Evolutionary conservation across 2,329 filamentous ascomycete genomes (phyloP).

Genomic region (Zymoseptoria crescenta): DNA sequence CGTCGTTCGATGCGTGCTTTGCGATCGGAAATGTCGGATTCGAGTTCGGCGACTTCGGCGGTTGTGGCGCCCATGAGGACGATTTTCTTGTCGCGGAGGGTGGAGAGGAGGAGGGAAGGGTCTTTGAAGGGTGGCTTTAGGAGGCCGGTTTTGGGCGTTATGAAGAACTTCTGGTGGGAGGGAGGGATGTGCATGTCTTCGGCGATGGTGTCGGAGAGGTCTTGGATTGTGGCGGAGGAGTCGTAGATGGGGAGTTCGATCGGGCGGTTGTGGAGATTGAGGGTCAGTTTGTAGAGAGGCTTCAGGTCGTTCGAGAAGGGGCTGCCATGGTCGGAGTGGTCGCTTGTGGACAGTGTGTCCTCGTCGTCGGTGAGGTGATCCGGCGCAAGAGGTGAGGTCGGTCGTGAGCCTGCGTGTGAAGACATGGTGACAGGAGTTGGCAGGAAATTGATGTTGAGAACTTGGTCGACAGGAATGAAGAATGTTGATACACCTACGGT

Average conservation of each 20-base stretch:
- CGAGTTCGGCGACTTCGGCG: slow-evolving; percentile 51
- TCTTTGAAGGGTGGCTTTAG: slow-evolving; percentile 59
- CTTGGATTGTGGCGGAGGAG: slow-evolving; percentile 43
- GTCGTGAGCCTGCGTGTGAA: neutral
- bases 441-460: neutral
- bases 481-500: neutral
- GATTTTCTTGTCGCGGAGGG: slow-evolving; percentile 52
- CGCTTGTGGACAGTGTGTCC: slow-evolving; percentile 1
- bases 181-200: slow-evolving; percentile 51
- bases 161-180: slow-evolving; percentile 58
- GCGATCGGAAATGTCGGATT: slow-evolving; percentile 44
- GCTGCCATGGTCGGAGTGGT: slow-evolving; percentile 9
- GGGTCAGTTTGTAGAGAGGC: slow-evolving; percentile 35
- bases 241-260: slow-evolving; percentile 42
- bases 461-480: neutral
- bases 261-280: slow-evolving; percentile 49
- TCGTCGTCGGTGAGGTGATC: slow-evolving; percentile 4
- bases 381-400: neutral
- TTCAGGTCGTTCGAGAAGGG: slow-evolving; percentile 14
- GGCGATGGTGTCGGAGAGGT: slow-evolving; percentile 55
- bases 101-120: slow-evolving; percentile 42
- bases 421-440: neutral
- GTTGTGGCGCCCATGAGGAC: slow-evolving; percentile 57
- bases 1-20: slow-evolving; percentile 39
- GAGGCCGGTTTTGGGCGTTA: slow-evolving; percentile 57